A percentile compares a stretch with the other conserved stretches of the same genome.
These are phyloP conservation scores for Haematococcus lacustris DNA, from an alignment of 139 green algal species.

Conservation along the genomic window DNA sequence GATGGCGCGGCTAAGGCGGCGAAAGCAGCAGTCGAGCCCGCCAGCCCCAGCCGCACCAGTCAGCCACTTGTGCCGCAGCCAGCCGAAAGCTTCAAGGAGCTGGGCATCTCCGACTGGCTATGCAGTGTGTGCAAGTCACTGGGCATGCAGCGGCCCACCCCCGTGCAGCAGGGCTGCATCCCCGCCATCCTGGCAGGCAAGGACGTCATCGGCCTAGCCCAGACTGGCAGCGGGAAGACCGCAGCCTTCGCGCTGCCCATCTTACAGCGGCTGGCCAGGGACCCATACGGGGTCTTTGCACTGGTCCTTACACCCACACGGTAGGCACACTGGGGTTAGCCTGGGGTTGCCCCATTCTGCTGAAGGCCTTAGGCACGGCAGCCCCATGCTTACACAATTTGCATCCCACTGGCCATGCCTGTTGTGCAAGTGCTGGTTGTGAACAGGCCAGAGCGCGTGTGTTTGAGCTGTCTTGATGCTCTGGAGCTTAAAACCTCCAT, in stretches of 20 bases:
- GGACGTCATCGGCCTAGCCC: conserved; percentile 85
- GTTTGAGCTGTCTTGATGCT: not conserved
- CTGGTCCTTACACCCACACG: conserved; percentile 88
- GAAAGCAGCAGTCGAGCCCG: not conserved
- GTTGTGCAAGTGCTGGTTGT: no score
- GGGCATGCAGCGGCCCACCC: conserved; percentile 29
- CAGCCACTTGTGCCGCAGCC: not conserved
- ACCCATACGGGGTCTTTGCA: conserved; percentile 90
- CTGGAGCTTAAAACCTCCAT: no score
- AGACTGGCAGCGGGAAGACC: conserved; percentile 95
- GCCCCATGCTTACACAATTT: no score
- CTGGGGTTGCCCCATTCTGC: no score
- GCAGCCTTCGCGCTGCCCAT: conserved; percentile 94
- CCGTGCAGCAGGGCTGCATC: conserved; percentile 77
- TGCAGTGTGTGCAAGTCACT: conserved; percentile 28
- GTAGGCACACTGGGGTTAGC: no score
- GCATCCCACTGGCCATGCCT: no score
- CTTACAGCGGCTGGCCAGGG: conserved; percentile 64
- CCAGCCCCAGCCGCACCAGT: not conserved
- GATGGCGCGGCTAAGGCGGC: not conserved
- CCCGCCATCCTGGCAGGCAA: conserved; percentile 71
- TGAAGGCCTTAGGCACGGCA: no score
- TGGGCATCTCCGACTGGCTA: conserved; percentile 81
- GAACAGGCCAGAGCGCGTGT: not conserved
- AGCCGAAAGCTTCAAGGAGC: conserved; percentile 39